Evolutionary conservation across 2,329 filamentous ascomycete species (phyloP).

Genomic region (Simplicillium sp.): DNA sequence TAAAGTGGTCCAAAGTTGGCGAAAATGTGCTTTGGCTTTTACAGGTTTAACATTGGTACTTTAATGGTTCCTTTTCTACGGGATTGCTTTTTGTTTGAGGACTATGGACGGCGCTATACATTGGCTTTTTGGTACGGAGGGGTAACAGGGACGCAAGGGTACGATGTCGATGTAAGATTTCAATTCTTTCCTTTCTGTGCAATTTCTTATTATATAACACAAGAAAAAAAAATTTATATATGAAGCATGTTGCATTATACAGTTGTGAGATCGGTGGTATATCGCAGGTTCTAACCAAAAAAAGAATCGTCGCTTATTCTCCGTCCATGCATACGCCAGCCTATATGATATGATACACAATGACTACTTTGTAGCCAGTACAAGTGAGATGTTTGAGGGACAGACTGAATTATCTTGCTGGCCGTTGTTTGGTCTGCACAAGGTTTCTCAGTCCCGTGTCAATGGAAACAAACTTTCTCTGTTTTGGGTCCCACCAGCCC

Average conservation of each 20-base stretch:
- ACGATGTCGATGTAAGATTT: neutral
- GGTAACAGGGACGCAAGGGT: neutral
- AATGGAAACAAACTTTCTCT: slow-evolving; percentile 30
- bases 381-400: neutral
- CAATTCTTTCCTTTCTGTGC: no score
- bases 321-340: neutral
- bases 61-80: neutral
- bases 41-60: no score
- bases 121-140: neutral
- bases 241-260: neutral
- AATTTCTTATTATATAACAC: no score
- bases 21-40: neutral
- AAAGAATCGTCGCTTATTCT: neutral
- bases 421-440: slow-evolving; percentile 29
- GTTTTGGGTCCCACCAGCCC: slow-evolving; percentile 48
- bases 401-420: slow-evolving; percentile 6
- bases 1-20: slow-evolving; percentile 12
- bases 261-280: neutral
- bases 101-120: neutral
- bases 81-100: neutral
- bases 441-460: slow-evolving; percentile 33
- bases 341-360: neutral
- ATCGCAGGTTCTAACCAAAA: neutral
- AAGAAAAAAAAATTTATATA: no score
- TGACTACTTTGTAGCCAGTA: neutral